Conservation (phyloP, 1,284 basidiomycete species). For the Hypsizygus ulmarius region DNA sequence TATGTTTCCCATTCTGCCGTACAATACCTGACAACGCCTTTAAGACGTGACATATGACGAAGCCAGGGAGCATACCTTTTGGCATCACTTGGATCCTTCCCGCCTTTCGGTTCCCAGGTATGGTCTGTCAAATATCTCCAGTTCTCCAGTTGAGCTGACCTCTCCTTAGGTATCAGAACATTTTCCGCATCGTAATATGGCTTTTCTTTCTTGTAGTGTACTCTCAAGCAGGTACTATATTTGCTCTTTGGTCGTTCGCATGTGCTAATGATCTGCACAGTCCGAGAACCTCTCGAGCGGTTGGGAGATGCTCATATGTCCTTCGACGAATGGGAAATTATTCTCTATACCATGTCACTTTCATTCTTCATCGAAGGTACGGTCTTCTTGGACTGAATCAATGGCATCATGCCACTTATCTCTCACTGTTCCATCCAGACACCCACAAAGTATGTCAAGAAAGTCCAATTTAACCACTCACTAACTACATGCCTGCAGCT, state of each 20-base stretch:
- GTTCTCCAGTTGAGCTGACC: constrained; percentile 2
- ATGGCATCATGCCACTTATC: constrained; percentile 3
- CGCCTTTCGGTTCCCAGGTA: constrained; percentile 87
- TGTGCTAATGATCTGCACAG: constrained; percentile 33
- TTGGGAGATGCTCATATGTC: constrained; percentile 45
- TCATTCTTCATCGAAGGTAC: constrained; percentile 79
- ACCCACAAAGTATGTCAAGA: constrained; percentile 51
- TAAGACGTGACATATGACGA: constrained; percentile 63
- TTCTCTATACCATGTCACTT: constrained; percentile 74
- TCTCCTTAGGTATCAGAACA: constrained; percentile 65
- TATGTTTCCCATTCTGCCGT: neutral
- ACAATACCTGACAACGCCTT: neutral
- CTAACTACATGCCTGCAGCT: constrained; percentile 40
- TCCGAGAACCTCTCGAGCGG: constrained; percentile 70
- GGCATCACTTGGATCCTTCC: constrained; percentile 71
- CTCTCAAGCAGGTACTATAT: constrained; percentile 71
- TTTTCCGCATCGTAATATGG: constrained; percentile 78
- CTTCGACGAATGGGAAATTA: constrained; percentile 76
- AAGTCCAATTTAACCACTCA: neutral
- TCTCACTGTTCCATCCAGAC: constrained; percentile 52
- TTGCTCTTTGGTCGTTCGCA: constrained; percentile 15
- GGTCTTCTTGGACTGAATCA: neutral
- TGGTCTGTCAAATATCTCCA: constrained; percentile 22
- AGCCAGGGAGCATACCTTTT: constrained; percentile 53
- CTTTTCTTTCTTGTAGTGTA: constrained; percentile 82